phyloP scores from a whole-genome alignment of 2,329 filamentous ascomycete genomes.

The Penicillium sumatraense region DNA sequence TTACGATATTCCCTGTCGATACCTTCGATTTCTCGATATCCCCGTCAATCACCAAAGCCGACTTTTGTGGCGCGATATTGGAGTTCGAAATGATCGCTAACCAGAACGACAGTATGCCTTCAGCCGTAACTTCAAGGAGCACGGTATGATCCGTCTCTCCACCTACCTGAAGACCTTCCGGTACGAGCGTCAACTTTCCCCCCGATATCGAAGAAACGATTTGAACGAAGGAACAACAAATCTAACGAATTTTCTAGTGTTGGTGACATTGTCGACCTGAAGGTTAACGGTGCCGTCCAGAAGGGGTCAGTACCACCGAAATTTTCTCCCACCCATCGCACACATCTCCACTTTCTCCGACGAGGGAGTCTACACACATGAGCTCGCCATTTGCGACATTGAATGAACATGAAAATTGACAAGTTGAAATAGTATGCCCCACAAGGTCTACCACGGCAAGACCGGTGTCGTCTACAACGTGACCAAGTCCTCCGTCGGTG shows the following conservation, averaged over 20 bases:
- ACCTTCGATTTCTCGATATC: conserved; percentile 5
- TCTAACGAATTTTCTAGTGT: conserved; percentile 67
- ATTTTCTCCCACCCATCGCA: conserved; percentile 5
- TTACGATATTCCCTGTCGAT: conserved; percentile 16
- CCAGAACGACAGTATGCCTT: conserved; percentile 74
- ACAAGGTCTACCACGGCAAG: conserved; percentile 99
- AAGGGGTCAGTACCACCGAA: conserved; percentile 75
- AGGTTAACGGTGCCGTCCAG: conserved; percentile 97
- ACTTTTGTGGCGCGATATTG: conserved; percentile 11
- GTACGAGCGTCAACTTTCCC: conserved; percentile 57
- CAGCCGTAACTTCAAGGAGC: conserved; percentile 90
- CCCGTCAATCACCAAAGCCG: not conserved
- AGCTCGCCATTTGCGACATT: conserved; percentile 2
- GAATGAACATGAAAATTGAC: conserved; percentile 19
- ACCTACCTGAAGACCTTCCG: conserved; percentile 96
- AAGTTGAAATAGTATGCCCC: conserved; percentile 73
- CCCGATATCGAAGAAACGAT: conserved; percentile 15
- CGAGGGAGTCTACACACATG: not conserved
- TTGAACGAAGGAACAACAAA: conserved; percentile 29
- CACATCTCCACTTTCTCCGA: not conserved
- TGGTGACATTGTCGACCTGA: conserved; percentile 98
- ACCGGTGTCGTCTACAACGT: conserved; percentile 99
- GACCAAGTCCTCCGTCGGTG: conserved; percentile 94
- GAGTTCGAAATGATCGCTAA: conserved; percentile 35
- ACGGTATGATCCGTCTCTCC: conserved; percentile 89